Base-by-base conservation (phyloP, 768 basidiomycete species). In the Dacryopinax spathularia region DNA sequence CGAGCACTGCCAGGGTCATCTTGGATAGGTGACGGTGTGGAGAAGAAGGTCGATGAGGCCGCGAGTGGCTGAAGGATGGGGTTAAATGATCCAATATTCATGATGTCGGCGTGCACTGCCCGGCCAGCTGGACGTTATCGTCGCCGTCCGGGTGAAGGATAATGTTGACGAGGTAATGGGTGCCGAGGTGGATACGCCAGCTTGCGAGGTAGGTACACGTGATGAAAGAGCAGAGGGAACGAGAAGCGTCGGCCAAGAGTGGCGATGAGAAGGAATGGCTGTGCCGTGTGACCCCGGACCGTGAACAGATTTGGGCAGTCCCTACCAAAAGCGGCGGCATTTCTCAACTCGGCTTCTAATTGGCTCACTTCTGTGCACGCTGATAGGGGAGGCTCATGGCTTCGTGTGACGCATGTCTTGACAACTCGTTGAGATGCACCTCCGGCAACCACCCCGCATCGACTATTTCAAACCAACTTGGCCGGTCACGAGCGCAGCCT, bases 1-100 rank as follows among this genome's bases (percentile, higher is more conserved):
- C 48, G 48, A 27, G 48, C 48, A 29, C 48, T 56, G 13, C 12
- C 20, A 20, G 48, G 48, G 18, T 56, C 48, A 29, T 56, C 48
- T 56, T 56, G 48, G 48, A 56, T 56, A 29, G 48, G 48, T 56
- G 48, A 56, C 31, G 48, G 48, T 9, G 48, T 56, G 48, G 48
- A 56, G 48, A 56, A 56, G 48, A 56, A 56, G 25, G 10, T 22
- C 25, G 48, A 13, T 10, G 48, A 27, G 10, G 48, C 20, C 13
- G 48, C 5, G 25, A 56, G 48, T 3, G 48, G 48, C 29, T 56
- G 48, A 29, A 56, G 48, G 25, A 56, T 56, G 29, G 48, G 48
- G 18, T 56, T 56, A 5, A 56, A 29, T 27, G 48, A 41, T 41
- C 18, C 25, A 5, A 56, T 56, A 18, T 56, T 56, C 48, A 56